Percentiles rank a stretch among this genome's conserved stretches.
Evolutionary conservation across 495 filamentous ascomycete species (phyloP).

Genomic region (Annulohypoxylon moriforme): DNA sequence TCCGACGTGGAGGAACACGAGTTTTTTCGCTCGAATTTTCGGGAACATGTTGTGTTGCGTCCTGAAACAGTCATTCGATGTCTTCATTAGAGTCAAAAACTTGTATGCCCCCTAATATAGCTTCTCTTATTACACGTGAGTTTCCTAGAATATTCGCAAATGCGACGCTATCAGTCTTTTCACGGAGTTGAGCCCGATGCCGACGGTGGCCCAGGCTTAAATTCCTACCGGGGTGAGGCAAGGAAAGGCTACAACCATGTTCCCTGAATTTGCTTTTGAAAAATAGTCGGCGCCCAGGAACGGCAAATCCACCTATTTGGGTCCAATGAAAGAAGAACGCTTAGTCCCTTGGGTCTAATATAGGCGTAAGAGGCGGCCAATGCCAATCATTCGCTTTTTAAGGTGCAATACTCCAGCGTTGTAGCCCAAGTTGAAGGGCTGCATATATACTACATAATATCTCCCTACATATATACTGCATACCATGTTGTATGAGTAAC

Average conservation of each 20-base stretch:
- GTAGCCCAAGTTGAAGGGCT: slow-evolving; percentile 22
- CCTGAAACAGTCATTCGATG: background rate
- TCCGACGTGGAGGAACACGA: slow-evolving; percentile 1
- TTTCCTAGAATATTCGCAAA: background rate
- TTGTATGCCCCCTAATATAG: slow-evolving; percentile 1
- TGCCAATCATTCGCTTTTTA: slow-evolving; percentile 9
- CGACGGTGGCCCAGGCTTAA: background rate
- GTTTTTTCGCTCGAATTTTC: slow-evolving; percentile 3
- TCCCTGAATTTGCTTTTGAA: background rate
- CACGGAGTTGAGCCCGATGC: background rate
- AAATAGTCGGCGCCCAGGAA: background rate
- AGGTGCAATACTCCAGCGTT: slow-evolving; percentile 19
- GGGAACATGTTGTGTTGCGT: background rate
- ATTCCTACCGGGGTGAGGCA: background rate
- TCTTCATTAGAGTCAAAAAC: background rate
- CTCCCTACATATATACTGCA: background rate
- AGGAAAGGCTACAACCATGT: background rate
- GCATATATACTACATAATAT: slow-evolving; percentile 12
- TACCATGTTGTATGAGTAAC: background rate
- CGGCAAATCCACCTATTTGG: slow-evolving; percentile 28
- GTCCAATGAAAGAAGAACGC: slow-evolving; percentile 20
- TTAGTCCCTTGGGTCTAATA: slow-evolving; percentile 11
- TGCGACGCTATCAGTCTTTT: background rate
- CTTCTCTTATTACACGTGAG: background rate
- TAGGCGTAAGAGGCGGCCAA: slow-evolving; percentile 7